Percentiles rank a stretch among this genome's conserved stretches.
Evolutionary conservation across 768 basidiomycete genomes (phyloP).

Genomic region (Candolleomyces aberdarensis): DNA sequence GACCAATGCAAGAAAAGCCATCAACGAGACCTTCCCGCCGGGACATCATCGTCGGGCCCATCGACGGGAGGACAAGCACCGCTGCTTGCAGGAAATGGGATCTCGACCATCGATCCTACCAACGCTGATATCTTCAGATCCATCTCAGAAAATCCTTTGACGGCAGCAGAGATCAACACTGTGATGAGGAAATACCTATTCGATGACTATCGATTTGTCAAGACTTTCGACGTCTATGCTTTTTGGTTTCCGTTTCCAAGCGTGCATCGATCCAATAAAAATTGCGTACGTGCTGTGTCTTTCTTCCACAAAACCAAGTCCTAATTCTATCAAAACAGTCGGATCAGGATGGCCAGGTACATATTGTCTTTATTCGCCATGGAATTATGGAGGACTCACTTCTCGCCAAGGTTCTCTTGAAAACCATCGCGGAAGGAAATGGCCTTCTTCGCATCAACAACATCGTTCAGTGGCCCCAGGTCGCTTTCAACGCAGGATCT

Average conservation of each 20-base stretch:
- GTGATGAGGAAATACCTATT: slow-evolving; percentile 38
- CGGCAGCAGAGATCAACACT: slow-evolving; percentile 48
- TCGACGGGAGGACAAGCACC: neutral
- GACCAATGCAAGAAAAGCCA: neutral
- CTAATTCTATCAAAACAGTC: slow-evolving; percentile 25
- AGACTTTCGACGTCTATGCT: slow-evolving; percentile 40
- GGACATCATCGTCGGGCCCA: neutral
- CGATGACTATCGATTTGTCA: slow-evolving; percentile 42
- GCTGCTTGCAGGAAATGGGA: neutral
- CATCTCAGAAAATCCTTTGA: slow-evolving; percentile 15
- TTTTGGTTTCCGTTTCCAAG: slow-evolving; percentile 40
- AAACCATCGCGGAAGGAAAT: slow-evolving; percentile 38
- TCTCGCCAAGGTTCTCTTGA: slow-evolving; percentile 33
- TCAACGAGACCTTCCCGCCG: neutral
- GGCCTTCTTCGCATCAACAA: slow-evolving; percentile 49
- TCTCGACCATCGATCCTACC: neutral
- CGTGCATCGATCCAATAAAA: slow-evolving; percentile 30
- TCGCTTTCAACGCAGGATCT: slow-evolving; percentile 38
- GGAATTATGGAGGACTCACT: neutral
- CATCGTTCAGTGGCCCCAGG: slow-evolving; percentile 42
- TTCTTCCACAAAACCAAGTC: neutral
- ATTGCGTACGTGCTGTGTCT: slow-evolving; percentile 36
- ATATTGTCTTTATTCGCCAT: slow-evolving; percentile 5
- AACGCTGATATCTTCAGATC: slow-evolving; percentile 4
- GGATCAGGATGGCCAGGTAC: slow-evolving; percentile 51